Base-by-base conservation (phyloP, 148 eudicot species). In the Rhododendron kiyosumense region DNA sequence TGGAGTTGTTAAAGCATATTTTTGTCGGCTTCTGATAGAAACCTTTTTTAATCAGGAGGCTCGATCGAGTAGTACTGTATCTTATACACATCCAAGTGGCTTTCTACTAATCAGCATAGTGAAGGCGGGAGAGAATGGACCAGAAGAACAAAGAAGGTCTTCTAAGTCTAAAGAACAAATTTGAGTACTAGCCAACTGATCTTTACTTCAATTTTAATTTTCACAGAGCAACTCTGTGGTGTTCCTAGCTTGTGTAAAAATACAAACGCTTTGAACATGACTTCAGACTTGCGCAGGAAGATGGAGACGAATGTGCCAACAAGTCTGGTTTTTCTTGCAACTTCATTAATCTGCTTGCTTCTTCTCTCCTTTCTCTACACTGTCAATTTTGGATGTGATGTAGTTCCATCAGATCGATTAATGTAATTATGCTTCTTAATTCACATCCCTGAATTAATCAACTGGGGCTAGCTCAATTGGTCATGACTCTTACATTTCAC, bases 321-420 rank as follows among this genome's bases (percentile, higher is more conserved):
- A 63, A 59, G 84, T 14, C 74, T 82, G 73, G 18, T 57, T 22
- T 57, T 24, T 28, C 14, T 20, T 36, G 52, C 51, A 61, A 24
- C 52, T 82, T 49, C 75, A 38, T 24, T 82, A 28, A 4, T 82
- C 8, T 61, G 18, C 75, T 22, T 63, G 51, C 34, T 82, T 22
- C 18, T 41, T n/a, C 51, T 82, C 24, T 26, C 85, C 77, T 82
- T 85, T 59, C 71, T 81, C 80, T 87, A 54, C 83, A 67, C 74
- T 22, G 28, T 80, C 9, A 20, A 41, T 79, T 81, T 81, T 8
- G 11, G 71, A 85, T 75, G 59, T 4, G 57, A 79, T 24, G 18
- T 30, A 51, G 41, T 38, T 38, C 43, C 43, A 5, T 38, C 43
- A 38, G 43, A 38, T 5, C 43, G 0, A 38, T 38, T 38, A 38